Evolutionary conservation across 768 basidiomycete genomes (phyloP), one percentile per base, ranked within the genome.

Genomic region (Agrocybe pediades): DNA sequence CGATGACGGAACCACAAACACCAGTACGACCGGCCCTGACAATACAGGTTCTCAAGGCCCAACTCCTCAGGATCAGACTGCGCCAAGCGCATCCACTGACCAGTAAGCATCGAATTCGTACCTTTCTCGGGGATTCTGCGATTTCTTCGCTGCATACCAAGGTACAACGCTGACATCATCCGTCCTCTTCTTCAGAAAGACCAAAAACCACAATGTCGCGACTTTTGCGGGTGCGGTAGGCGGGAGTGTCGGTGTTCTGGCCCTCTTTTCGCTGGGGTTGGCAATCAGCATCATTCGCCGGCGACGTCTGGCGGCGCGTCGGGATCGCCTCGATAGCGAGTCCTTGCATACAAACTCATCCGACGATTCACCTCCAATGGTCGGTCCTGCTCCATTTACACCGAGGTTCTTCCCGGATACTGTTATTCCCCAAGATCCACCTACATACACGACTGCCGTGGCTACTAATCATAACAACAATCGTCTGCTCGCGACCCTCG

Each of bases 371-470:
- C 74, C 73, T 56, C 61, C 47, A 27, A 78, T 79, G 74, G 61
- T 64, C 19, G 81, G 79, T 9, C 78, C 80, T 23, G 68, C 66
- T 8, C 72, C 77, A 2, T 84, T 84, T 65, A 65, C 81, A 17
- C 81, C 82, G 65, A 77, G 81, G 61, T 83, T 75, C 65, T 83
- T 83, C 77, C 83, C 81, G 23, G 79, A 78, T 8, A 78, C 79
- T 0, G 62, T 71, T 25, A 68, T 77, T 16, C 68, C 70, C 30
- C 55, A 69, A 27, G 73, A 76, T 6, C 79, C 62, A 19, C 62
- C 64, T 29, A 63, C 62, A 17, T 63, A 62, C 49, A 56, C 42
- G 24, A 50, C 48, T 41, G 60, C 62, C 36, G 44, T 63, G 17
- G 55, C 60, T 9, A 51, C 58, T 50, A 55, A 53, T 46, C 49